phyloP scores from a whole-genome alignment of 768 basidiomycete species.

The Rhodotorula diobovata region DNA sequence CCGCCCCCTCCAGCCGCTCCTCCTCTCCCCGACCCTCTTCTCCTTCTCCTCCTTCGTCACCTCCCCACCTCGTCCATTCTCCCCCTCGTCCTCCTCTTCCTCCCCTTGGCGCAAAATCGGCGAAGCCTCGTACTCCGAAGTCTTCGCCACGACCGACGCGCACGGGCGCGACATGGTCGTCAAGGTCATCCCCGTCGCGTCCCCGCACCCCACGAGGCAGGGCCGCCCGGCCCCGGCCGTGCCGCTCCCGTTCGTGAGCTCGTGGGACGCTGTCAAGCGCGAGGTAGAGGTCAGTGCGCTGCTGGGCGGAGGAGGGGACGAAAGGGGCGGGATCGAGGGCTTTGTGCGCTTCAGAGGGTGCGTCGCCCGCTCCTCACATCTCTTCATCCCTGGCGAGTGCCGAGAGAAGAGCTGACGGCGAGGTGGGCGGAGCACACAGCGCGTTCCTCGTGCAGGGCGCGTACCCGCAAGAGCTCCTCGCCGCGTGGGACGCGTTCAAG shows the following conservation, averaged over 20 bases:
- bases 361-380: conserved; percentile 20
- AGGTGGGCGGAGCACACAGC: conserved; percentile 48
- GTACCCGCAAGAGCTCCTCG: conserved; percentile 73
- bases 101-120: conserved; percentile 67
- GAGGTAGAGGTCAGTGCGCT: conserved; percentile 44
- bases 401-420: background rate
- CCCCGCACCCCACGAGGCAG: conserved; percentile 49
- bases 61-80: conserved; percentile 13
- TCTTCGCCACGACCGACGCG: conserved; percentile 64
- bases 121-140: conserved; percentile 94
- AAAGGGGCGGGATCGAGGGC: conserved; percentile 51
- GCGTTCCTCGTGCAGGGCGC: conserved; percentile 78
- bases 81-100: background rate
- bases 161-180: conserved; percentile 68
- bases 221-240: conserved; percentile 41
- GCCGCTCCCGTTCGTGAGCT: conserved; percentile 65
- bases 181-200: conserved; percentile 71
- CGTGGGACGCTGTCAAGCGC: conserved; percentile 49
- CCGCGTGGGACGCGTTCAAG: conserved; percentile 82
- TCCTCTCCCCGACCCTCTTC: background rate
- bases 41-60: conserved; percentile 38
- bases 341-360: conserved; percentile 68
- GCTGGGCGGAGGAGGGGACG: conserved; percentile 70
- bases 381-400: background rate
- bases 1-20: background rate